Evolutionary conservation across 495 filamentous ascomycete species (phyloP), one percentile per base, ranked within the genome.

Genomic region (Monascus purpureus): DNA sequence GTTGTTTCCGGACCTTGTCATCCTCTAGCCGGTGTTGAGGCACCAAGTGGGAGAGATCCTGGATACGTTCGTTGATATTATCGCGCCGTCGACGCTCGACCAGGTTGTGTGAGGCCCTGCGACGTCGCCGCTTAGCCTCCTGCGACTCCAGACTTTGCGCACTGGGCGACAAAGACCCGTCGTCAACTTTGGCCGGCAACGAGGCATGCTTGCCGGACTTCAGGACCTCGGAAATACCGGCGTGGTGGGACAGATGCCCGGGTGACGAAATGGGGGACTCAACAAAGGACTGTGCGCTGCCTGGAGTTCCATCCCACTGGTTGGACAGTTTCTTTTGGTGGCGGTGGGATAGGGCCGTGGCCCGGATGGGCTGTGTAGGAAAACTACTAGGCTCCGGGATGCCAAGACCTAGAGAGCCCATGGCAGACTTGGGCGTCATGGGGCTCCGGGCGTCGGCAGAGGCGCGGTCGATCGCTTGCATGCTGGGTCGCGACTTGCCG

Each of bases 1-100:
- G 75, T 33, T 92, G 81, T 53, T 96, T 96, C 20, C 85, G 79
- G 17, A 97, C 77, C 49, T 94, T 95, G 53, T 97, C 90, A 49
- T 97, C 90, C 44, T 97, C 90, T 9, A 97, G 68, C 11, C 90
- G 78, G 50, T 97, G 90, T 40, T 76, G 67, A 14, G 90, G 90
- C 8, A 97, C 90, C 1, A 97, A 71, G 45, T 86, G 82, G 41
- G 84, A 90, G 3, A 97, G 69, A 43, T 97, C 90, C 42, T 96
- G 88, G 37, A 97, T 97, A 5, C 90, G 73, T 52, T 97, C 90
- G 45, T 97, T 97, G 65, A 97, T 97, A 42, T 97, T 95, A 56
- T 97, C 90, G 27, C 90, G 74, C 28, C 90, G 79, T 19, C 90
- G 77, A 31, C 90, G 82, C 53, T 97, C 90, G 7, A 97, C 90